phyloP scores from a whole-genome alignment of 495 filamentous ascomycete species.

The Penicillium chermesinum region DNA sequence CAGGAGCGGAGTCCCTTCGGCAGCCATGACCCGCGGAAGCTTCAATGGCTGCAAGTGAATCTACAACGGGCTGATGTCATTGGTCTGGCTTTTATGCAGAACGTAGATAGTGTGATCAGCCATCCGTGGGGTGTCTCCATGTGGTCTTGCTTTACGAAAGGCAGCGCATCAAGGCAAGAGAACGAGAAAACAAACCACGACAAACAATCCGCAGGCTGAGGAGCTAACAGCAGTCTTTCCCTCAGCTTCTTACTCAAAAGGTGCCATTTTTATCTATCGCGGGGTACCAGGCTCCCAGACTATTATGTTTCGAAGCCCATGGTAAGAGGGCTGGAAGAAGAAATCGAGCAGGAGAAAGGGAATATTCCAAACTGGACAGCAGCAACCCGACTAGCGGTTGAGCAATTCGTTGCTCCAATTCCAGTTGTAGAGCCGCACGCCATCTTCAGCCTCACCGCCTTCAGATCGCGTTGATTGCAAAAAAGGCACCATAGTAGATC shows the following conservation, averaged over 20 bases:
- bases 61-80: neutral
- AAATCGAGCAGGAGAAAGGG: neutral
- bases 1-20: neutral
- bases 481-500: neutral
- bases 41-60: neutral
- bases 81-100: slow-evolving; percentile 18
- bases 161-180: slow-evolving; percentile 1
- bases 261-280: neutral
- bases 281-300: neutral
- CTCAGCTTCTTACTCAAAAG: neutral
- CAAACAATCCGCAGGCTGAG: neutral
- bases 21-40: neutral
- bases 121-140: slow-evolving; percentile 5
- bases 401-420: slow-evolving; percentile 6
- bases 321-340: neutral
- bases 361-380: neutral
- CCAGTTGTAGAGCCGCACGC: slow-evolving; percentile 23
- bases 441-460: neutral
- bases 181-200: neutral
- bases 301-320: neutral
- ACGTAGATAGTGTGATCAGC: slow-evolving; percentile 28
- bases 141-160: slow-evolving; percentile 5
- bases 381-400: neutral
- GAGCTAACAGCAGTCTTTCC: neutral
- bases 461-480: neutral